Percentiles rank a stretch among this genome's conserved stretches.
phyloP scores from a whole-genome alignment of 805 yeast genomes.

The Tetrapisispora pingtungensis region DNA sequence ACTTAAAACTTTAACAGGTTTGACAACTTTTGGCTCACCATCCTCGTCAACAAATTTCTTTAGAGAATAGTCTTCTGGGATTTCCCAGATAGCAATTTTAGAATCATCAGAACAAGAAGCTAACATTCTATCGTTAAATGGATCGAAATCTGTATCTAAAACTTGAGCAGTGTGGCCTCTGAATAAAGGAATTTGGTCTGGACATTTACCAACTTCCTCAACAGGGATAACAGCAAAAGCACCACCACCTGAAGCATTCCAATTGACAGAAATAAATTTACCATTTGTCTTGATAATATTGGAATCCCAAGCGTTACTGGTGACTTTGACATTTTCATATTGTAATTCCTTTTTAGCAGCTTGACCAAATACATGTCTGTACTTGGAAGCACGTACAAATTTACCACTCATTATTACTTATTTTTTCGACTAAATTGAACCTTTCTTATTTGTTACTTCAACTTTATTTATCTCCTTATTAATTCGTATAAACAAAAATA shows the following conservation, averaged over 20 bases:
- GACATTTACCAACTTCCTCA: conserved; percentile 79
- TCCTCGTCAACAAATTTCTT: conserved; percentile 43
- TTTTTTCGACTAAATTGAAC: too few species aligned
- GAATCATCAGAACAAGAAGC: conserved; percentile 80
- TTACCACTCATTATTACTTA: conserved; percentile 47
- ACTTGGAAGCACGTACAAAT: conserved; percentile 93
- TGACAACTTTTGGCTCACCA: conserved; percentile 55
- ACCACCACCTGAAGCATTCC: conserved; percentile 97
- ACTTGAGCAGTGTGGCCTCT: conserved; percentile 95
- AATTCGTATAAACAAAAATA: too few species aligned
- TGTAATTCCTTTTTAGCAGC: conserved; percentile 45
- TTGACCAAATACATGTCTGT: conserved; percentile 93
- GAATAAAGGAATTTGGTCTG: conserved; percentile 86
- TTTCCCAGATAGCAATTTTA: conserved; percentile 74
- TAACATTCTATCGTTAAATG: conserved; percentile 66
- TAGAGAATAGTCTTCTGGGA: conserved; percentile 74
- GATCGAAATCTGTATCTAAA: conserved; percentile 91
- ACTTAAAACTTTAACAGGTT: conserved; percentile 56
- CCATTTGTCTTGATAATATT: conserved; percentile 83
- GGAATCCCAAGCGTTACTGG: conserved; percentile 94
- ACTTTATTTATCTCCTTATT: neutral
- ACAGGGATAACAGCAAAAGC: conserved; percentile 92
- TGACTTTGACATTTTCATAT: conserved; percentile 47
- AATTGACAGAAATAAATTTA: conserved; percentile 72
- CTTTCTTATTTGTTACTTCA: neutral